Evolutionary conservation across 2,329 filamentous ascomycete genomes (phyloP), one percentile per base, ranked within the genome.

Genomic region (Hymenotorrendiella dingleyae): DNA sequence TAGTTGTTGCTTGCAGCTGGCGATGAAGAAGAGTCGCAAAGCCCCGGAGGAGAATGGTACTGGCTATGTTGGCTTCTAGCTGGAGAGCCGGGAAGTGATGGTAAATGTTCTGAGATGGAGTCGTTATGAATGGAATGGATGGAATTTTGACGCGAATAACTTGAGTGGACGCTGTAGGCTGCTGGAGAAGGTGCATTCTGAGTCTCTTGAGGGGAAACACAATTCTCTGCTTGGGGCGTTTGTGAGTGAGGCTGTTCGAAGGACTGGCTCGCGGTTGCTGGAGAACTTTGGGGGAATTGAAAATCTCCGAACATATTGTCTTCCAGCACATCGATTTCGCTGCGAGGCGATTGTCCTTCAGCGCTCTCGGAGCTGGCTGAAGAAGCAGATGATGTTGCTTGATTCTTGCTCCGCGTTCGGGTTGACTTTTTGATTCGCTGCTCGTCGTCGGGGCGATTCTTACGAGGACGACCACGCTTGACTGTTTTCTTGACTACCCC

Each of bases 401-500:
- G 60, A 65, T 78, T 78, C 67, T 76, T 79, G 54, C 62, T 66
- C 33, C 76, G 67, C 0, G 74, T 78, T 35, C 69, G 66, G 1
- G 71, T 62, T n/a, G 74, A 69, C 63, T 82, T 82, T 2, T 78
- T 72, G 40, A 72, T 62, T 7, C 78, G 70, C 37, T 74, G 55
- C 42, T 62, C 60, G 20, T 57, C 49, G 29, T 79, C 75, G 0
- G 77, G 77, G 6, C 78, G 64, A 50, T 73, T 68, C 69, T 83
- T 83, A 49, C 77, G 72, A 5, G 80, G 80, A 14, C 80, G 68
- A 7, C 80, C 80, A 47, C 83, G 78, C 65, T 84, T 84, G 27
- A 74, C 74, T 24, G 76, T 73, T 62, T 82, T 81, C 60, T 79
- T 77, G 21, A 82, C 74, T 37, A 80, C 73, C 28, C 90, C 90